These are phyloP conservation scores for Fusarium oxysporum DNA, from an alignment of 2,329 filamentous ascomycete genomes.

Conservation along the genomic window DNA sequence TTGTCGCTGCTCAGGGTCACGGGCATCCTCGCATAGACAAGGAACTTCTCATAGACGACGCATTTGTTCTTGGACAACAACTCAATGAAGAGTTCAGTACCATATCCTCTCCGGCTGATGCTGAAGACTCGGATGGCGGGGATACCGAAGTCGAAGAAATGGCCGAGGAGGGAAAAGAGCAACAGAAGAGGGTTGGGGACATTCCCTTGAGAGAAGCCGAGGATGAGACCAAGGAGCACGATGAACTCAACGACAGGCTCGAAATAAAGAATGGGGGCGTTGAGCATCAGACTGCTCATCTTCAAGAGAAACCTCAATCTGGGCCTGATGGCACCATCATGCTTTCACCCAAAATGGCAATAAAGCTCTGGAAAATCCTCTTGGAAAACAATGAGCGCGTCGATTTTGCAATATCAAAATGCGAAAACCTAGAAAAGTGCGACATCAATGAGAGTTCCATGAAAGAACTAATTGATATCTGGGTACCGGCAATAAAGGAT, in stretches of 20 bases:
- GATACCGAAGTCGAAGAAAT: neutral
- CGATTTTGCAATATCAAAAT: neutral
- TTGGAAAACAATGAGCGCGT: neutral
- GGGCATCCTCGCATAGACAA: neutral
- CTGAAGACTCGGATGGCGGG: neutral
- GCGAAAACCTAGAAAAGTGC: neutral
- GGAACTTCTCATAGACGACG: neutral
- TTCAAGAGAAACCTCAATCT: neutral
- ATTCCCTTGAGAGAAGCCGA: neutral
- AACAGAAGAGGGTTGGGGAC: neutral
- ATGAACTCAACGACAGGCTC: neutral
- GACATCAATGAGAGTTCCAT: neutral
- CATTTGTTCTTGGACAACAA: neutral
- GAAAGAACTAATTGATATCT: neutral
- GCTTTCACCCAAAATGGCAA: neutral
- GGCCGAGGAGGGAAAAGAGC: neutral
- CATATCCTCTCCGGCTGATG: neutral
- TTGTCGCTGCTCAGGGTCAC: neutral
- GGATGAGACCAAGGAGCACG: neutral
- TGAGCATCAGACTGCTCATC: neutral
- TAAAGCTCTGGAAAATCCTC: neutral
- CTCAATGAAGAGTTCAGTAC: constrained; percentile 8
- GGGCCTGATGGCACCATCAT: neutral
- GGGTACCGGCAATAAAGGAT: neutral
- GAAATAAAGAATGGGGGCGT: neutral